phyloP scores from a whole-genome alignment of 1,284 basidiomycete species.

The Sporisorium iseilematis-ciliati region DNA sequence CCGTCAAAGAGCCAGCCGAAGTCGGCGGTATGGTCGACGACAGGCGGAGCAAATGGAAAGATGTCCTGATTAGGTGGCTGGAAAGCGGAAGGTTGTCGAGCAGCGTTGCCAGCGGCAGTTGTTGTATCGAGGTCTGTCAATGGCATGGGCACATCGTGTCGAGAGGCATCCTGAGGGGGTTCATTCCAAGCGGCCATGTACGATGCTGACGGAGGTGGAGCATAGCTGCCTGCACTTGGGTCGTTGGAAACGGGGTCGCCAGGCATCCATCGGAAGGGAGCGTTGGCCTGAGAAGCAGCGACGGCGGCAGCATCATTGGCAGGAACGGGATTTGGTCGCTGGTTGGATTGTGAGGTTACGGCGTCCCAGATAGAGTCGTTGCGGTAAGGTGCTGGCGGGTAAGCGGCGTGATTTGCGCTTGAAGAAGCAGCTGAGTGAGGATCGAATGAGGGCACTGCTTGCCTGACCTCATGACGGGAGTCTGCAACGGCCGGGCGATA shows the following conservation, averaged over 20 bases:
- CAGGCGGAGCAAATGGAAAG: constrained; percentile 52
- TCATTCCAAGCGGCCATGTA: constrained; percentile 43
- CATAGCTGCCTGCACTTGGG: constrained; percentile 37
- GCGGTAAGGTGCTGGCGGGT: constrained; percentile 19
- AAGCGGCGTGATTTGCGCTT: constrained; percentile 1
- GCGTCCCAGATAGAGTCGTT: constrained; percentile 24
- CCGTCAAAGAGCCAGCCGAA: constrained; percentile 61
- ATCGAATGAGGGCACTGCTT: constrained; percentile 3
- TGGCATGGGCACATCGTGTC: constrained; percentile 17
- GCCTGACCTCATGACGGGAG: neutral
- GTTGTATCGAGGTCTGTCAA: constrained; percentile 35
- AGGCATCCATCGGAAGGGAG: constrained; percentile 38
- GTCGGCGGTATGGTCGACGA: constrained; percentile 51
- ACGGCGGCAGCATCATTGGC: constrained; percentile 3
- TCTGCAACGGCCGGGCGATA: constrained; percentile 5
- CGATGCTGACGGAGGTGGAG: constrained; percentile 38
- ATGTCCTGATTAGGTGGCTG: constrained; percentile 46
- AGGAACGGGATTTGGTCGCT: constrained; percentile 7
- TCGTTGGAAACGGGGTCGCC: constrained; percentile 13
- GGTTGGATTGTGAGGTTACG: constrained; percentile 4
- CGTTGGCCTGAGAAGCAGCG: neutral
- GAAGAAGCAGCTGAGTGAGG: neutral
- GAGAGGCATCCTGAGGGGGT: constrained; percentile 10
- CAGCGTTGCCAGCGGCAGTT: neutral
- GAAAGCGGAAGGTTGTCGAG: constrained; percentile 17